phyloP scores from a whole-genome alignment of 345 rosid genomes.

The Mangifera indica region DNA sequence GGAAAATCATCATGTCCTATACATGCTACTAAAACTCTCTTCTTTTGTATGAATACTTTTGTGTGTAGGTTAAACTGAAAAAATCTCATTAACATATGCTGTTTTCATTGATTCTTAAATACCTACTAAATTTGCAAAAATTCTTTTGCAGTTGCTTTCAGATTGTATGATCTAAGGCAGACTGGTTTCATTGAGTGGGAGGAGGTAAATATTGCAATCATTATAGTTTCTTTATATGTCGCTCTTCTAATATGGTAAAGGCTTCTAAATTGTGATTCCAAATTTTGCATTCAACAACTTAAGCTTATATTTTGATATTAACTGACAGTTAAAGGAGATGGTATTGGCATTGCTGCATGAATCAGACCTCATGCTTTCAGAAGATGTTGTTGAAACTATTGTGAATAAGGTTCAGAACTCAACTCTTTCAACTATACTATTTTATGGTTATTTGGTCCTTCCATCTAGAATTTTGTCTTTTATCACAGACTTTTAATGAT shows the following conservation, averaged over 20 bases:
- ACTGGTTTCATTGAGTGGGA: conserved; percentile 88
- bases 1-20: no score
- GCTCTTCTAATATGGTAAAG: not conserved
- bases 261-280: not conserved
- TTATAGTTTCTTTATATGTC: not conserved
- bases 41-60: not conserved
- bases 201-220: conserved; percentile 52
- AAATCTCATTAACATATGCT: not conserved
- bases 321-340: conserved; percentile 78
- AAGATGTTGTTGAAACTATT: conserved; percentile 69
- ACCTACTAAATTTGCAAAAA: not conserved
- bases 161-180: conserved; percentile 73
- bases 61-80: not conserved
- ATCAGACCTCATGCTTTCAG: conserved; percentile 70
- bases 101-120: not conserved
- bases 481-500: conserved; percentile 57
- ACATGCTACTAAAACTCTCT: no score
- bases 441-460: not conserved
- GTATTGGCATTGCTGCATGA: conserved; percentile 89
- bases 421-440: no score
- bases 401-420: conserved; percentile 65
- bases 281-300: not conserved
- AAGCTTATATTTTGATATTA: conserved; percentile 8
- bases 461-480: conserved; percentile 3
- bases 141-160: conserved; percentile 78